Evolutionary conservation across 345 rosid species (phyloP).

Genomic region (Lumnitzera racemosa): DNA sequence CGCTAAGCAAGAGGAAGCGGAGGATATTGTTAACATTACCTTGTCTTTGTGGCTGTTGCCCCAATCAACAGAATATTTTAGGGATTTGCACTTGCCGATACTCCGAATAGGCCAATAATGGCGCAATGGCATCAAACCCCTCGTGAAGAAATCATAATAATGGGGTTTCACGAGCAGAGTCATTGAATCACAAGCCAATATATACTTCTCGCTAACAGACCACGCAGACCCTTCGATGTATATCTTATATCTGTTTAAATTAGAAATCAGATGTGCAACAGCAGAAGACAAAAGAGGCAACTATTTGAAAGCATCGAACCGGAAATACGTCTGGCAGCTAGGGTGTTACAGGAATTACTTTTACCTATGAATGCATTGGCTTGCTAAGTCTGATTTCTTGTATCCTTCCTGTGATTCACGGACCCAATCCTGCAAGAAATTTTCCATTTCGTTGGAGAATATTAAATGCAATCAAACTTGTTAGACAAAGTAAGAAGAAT

Average conservation of each 20-base stretch:
- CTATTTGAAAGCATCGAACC: too few relatives aligned
- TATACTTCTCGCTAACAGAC: slow-evolving; percentile 87
- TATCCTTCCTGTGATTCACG: slow-evolving; percentile 57
- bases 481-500: too few relatives aligned
- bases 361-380: slow-evolving; percentile 77
- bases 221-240: slow-evolving; percentile 80
- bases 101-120: slow-evolving; percentile 75
- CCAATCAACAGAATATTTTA: slow-evolving; percentile 73
- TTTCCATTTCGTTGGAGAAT: neutral
- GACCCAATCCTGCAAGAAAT: slow-evolving; percentile 59
- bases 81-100: slow-evolving; percentile 59
- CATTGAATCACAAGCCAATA: slow-evolving; percentile 72
- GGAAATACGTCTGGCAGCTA: too few relatives aligned
- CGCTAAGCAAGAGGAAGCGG: neutral
- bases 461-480: neutral
- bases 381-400: slow-evolving; percentile 66
- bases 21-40: slow-evolving; percentile 25
- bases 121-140: slow-evolving; percentile 51
- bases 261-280: too few relatives aligned
- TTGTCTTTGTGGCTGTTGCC: slow-evolving; percentile 51
- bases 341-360: neutral
- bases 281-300: too few relatives aligned
- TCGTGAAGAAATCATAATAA: slow-evolving; percentile 62
- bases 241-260: slow-evolving; percentile 53
- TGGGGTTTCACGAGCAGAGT: slow-evolving; percentile 53